These are phyloP conservation scores for Metschnikowia colocasiae DNA, from an alignment of 805 yeast genomes.

Conservation along the genomic window DNA sequence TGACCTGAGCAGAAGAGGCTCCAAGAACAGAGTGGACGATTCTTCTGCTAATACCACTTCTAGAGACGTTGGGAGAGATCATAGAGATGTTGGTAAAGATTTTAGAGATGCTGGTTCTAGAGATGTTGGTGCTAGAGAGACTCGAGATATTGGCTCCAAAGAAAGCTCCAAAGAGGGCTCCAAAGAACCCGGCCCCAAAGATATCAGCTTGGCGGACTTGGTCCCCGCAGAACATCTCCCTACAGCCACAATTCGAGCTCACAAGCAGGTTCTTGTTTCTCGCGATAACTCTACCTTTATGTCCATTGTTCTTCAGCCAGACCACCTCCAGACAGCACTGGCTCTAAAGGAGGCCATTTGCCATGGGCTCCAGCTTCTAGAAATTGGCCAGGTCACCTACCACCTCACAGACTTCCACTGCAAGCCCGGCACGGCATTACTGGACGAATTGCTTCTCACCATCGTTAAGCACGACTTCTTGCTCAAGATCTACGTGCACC, in stretches of 20 bases:
- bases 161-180: not conserved
- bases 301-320: constrained; percentile 38
- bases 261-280: constrained; percentile 51
- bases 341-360: constrained; percentile 40
- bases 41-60: no score
- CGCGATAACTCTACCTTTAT: constrained; percentile 56
- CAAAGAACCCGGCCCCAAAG: not conserved
- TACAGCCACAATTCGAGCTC: not conserved
- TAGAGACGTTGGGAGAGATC: no score
- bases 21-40: not conserved
- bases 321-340: constrained; percentile 18
- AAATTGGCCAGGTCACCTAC: constrained; percentile 34
- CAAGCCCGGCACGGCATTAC: constrained; percentile 53
- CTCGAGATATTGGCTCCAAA: not conserved
- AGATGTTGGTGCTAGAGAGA: not conserved
- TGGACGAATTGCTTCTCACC: constrained; percentile 43
- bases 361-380: constrained; percentile 33
- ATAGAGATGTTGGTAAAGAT: no score
- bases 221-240: constrained; percentile 1
- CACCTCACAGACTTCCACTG: constrained; percentile 70
- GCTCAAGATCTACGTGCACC: constrained; percentile 33
- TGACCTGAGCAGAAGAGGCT: not conserved
- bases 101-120: not conserved
- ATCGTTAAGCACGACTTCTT: constrained; percentile 32
- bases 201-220: not conserved